These are phyloP conservation scores for Coemansia nantahalensis DNA, from an alignment of 192 early-diverging fungal species.

Conservation along the genomic window DNA sequence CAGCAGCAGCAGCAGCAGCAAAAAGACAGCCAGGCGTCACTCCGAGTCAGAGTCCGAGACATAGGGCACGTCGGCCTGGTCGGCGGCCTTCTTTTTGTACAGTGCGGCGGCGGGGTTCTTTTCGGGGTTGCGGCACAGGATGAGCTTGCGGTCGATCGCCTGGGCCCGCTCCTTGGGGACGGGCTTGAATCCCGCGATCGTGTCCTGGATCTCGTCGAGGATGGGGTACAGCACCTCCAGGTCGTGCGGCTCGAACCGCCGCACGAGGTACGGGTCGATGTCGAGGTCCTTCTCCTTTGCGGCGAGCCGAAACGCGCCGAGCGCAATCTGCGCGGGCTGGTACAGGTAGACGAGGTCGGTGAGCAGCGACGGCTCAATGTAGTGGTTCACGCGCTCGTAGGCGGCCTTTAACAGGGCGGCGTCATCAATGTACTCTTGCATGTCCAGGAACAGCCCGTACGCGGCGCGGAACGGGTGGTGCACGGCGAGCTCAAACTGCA, in stretches of 20 bases:
- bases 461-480: constrained; percentile 71
- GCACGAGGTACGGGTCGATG: constrained; percentile 54
- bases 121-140: constrained; percentile 69
- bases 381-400: constrained; percentile 55
- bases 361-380: constrained; percentile 60
- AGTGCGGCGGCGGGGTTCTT: constrained; percentile 66
- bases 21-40: no score
- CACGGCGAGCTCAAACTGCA: constrained; percentile 71
- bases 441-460: constrained; percentile 72
- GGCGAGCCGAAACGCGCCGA: constrained; percentile 64
- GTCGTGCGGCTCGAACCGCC: constrained; percentile 43
- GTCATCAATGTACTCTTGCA: constrained; percentile 54
- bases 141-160: constrained; percentile 62
- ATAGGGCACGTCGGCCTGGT: constrained; percentile 39
- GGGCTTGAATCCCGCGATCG: constrained; percentile 36
- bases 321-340: constrained; percentile 73
- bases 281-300: constrained; percentile 56
- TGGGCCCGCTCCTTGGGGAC: constrained; percentile 54
- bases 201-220: constrained; percentile 54
- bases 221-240: constrained; percentile 50
- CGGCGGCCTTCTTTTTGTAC: constrained; percentile 53
- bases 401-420: constrained; percentile 29
- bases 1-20: no score
- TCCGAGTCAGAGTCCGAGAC: constrained; percentile 45
- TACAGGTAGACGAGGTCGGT: constrained; percentile 75